A percentile compares a stretch with the other conserved stretches of the same genome.
phyloP scores from a whole-genome alignment of 1,284 basidiomycete genomes.

The Albatrellus sp. region DNA sequence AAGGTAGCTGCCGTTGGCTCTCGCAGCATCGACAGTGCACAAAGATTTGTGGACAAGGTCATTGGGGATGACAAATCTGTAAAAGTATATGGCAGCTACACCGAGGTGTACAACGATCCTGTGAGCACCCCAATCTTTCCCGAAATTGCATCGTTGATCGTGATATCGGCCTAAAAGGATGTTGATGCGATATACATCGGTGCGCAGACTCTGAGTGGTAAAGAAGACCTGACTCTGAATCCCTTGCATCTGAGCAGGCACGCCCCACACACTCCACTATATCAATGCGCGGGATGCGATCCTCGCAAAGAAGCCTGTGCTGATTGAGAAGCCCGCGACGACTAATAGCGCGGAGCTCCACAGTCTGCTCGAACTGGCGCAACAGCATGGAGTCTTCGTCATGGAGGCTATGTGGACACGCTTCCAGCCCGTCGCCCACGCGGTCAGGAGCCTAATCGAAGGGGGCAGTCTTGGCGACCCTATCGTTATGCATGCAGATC shows the following conservation, averaged over 20 bases:
- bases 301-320: slow-evolving; percentile 73
- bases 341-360: slow-evolving; percentile 53
- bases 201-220: slow-evolving; percentile 4
- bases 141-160: background rate
- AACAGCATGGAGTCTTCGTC: slow-evolving; percentile 69
- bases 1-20: slow-evolving; percentile 75
- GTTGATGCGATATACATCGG: slow-evolving; percentile 54
- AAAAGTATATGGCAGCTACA: slow-evolving; percentile 69
- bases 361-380: slow-evolving; percentile 61
- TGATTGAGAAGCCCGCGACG: slow-evolving; percentile 77
- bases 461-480: slow-evolving; percentile 51
- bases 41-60: slow-evolving; percentile 52
- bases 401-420: slow-evolving; percentile 85
- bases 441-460: slow-evolving; percentile 53
- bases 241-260: slow-evolving; percentile 31
- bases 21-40: slow-evolving; percentile 55
- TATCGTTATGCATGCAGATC: slow-evolving; percentile 54
- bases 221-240: background rate
- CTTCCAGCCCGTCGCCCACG: slow-evolving; percentile 60
- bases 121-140: slow-evolving; percentile 3
- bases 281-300: slow-evolving; percentile 68
- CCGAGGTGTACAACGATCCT: slow-evolving; percentile 58
- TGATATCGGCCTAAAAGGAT: slow-evolving; percentile 28
- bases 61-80: slow-evolving; percentile 37
- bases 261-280: slow-evolving; percentile 82